phyloP scores from a whole-genome alignment of 2,329 filamentous ascomycete species.

The Apiospora malaysiana region DNA sequence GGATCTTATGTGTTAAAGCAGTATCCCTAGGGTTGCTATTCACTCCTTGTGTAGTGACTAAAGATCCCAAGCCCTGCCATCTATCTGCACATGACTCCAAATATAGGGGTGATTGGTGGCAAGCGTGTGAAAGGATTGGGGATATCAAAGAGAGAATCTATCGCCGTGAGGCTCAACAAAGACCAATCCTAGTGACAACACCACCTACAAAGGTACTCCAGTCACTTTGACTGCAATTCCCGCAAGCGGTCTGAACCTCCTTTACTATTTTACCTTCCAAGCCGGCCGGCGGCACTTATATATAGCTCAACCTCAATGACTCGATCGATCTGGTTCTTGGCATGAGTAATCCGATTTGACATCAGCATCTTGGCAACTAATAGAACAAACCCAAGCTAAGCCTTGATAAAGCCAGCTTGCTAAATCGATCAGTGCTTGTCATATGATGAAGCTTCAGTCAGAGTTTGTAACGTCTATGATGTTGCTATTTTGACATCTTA shows the following conservation, averaged over 20 bases:
- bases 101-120: neutral
- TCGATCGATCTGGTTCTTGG: neutral
- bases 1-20: neutral
- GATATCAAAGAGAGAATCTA: neutral
- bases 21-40: constrained; percentile 1
- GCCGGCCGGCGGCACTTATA: neutral
- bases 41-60: neutral
- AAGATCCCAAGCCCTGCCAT: neutral
- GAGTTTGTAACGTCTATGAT: too few relatives aligned
- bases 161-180: neutral
- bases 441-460: too few relatives aligned
- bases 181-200: neutral
- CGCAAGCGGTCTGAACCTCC: neutral
- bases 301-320: neutral
- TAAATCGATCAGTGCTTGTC: too few relatives aligned
- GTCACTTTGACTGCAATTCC: neutral
- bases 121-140: neutral
- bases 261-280: neutral
- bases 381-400: too few relatives aligned
- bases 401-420: too few relatives aligned
- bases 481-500: too few relatives aligned
- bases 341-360: neutral
- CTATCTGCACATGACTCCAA: neutral
- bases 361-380: neutral
- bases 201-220: neutral